phyloP scores from a whole-genome alignment of 2,329 filamentous ascomycete species.

The Xylaria hypoxylon region DNA sequence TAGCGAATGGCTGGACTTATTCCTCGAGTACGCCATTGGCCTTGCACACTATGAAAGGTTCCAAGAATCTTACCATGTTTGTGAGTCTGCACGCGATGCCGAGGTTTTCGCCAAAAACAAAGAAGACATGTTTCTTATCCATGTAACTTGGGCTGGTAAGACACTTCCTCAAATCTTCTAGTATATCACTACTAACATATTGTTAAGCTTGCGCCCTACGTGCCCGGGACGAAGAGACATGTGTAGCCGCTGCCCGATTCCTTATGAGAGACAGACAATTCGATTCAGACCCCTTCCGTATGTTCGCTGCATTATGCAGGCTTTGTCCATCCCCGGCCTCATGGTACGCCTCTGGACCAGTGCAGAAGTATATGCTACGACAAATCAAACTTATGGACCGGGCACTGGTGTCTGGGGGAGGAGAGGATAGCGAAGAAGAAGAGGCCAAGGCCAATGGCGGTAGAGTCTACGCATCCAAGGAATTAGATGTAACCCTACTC shows the following conservation, averaged over 20 bases:
- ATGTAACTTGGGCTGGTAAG: slow-evolving; percentile 80
- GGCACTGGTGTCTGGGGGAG: slow-evolving; percentile 60
- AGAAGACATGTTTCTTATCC: slow-evolving; percentile 76
- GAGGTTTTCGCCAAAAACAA: slow-evolving; percentile 82
- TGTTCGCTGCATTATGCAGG: slow-evolving; percentile 83
- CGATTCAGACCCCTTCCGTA: slow-evolving; percentile 82
- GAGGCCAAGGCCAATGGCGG: slow-evolving; percentile 47
- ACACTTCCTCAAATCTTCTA: background rate
- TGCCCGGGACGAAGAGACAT: slow-evolving; percentile 81
- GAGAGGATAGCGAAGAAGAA: slow-evolving; percentile 55
- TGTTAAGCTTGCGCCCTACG: slow-evolving; percentile 81
- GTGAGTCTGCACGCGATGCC: slow-evolving; percentile 81
- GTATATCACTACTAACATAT: slow-evolving; percentile 37
- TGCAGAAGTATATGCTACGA: slow-evolving; percentile 90
- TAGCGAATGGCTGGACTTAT: slow-evolving; percentile 87
- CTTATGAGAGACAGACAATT: slow-evolving; percentile 87
- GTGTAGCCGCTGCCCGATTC: slow-evolving; percentile 78
- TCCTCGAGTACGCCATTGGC: slow-evolving; percentile 85
- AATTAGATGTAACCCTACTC: slow-evolving; percentile 82
- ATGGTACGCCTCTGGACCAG: slow-evolving; percentile 83
- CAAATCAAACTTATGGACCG: slow-evolving; percentile 92
- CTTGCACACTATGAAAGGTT: slow-evolving; percentile 75
- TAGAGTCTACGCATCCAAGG: slow-evolving; percentile 55
- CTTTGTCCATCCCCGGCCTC: slow-evolving; percentile 78
- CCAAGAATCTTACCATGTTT: slow-evolving; percentile 81